Evolutionary conservation across 148 eudicot species (phyloP), one percentile per base, ranked within the genome.

Genomic region (Spergularia bocconei): DNA sequence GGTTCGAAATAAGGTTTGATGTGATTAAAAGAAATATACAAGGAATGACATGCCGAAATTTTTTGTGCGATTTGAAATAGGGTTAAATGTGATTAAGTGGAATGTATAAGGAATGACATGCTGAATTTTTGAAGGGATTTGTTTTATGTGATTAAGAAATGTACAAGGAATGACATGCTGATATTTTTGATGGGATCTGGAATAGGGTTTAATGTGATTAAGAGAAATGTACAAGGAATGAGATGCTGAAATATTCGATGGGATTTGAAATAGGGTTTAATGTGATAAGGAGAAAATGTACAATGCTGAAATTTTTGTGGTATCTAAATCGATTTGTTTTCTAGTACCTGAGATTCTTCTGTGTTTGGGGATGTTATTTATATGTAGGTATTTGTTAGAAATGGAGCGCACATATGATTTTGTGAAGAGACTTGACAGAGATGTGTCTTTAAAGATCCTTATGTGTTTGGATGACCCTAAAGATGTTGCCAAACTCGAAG

Each of bases 381-480:
- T 72, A 41, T 57, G 59, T 60, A 76, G 72, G 79, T 66, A 47
- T 29, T 15, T 76, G 33, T 2, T 16, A 48, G 63, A 63, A 51
- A 85, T 82, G 87, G 81, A 76, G 69, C 36, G 17, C 23, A 67
- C 77, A 59, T 23, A 72, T 55, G 83, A 88, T 80, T 82, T 88
- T 79, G 72, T 87, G 76, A 71, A 87, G 65, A 63, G 55, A 77
- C 87, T 87, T 47, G 87, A 83, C 38, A 52, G 75, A 13, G 88
- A 87, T 63, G 62, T 80, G 70, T 80, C 88, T 33, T 55, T 79
- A 16, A 81, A 80, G 63, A 85, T 85, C 67, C 74, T 87, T 61
- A 63, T 39, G 74, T 84, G 79, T 78, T 80, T 85, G 82, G 88
- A 85, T 5, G 78, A 85, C 77, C 88, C 85, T 7, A 59, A 75